Base-by-base conservation (phyloP, 2,329 filamentous ascomycete species). In the Pseudogymnoascus pannorum region DNA sequence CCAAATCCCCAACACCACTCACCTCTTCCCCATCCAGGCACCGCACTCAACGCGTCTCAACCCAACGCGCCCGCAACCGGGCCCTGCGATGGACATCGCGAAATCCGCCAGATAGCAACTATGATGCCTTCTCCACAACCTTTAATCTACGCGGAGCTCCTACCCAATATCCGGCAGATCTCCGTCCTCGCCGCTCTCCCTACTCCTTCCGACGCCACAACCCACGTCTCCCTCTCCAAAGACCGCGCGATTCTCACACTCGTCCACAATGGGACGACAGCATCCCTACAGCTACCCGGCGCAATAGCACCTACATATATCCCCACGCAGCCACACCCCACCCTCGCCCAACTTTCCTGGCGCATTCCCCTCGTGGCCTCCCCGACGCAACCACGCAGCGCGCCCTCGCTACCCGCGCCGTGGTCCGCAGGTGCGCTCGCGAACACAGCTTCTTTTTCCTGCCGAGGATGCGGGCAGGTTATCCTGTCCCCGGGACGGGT, bases 151-250 rank as follows among this genome's bases (percentile, higher is more conserved):
- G 85, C 85, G 4, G 86, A 89, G 73, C 77, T 87, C 1, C 78
- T 88, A 2, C 75, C 80, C 26, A 87, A 87, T 63, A 86, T 89
- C 65, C 78, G 81, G 42, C 84, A 87, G 69, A 77, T 88, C 38
- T 86, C 85, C 4, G 73, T 87, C 20, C 80, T 78, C 58, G 82
- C 78, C 5, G 77, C 78, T 2, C 73, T 87, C 1, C 73, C 76
- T 2, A 76, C 78, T 29, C 67, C 68, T 40, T 68, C 68, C 58
- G 62, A 68, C 62, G 44, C 60, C 59, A 63, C 64, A 44, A 74
- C 71, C 40, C 67, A 63, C 35, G 70, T 64, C 60, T 66, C 68
- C 11, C 72, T 86, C 40, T 74, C 78, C 11, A 68, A 75, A 35
- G 74, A 80, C 63, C 79, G 82, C 57, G 68, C 67, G 16, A 73